A percentile compares a stretch with the other conserved stretches of the same genome.
These are phyloP conservation scores for Lanmaoa pseudosensibilis DNA, from an alignment of 768 basidiomycete species.

Conservation along the genomic window DNA sequence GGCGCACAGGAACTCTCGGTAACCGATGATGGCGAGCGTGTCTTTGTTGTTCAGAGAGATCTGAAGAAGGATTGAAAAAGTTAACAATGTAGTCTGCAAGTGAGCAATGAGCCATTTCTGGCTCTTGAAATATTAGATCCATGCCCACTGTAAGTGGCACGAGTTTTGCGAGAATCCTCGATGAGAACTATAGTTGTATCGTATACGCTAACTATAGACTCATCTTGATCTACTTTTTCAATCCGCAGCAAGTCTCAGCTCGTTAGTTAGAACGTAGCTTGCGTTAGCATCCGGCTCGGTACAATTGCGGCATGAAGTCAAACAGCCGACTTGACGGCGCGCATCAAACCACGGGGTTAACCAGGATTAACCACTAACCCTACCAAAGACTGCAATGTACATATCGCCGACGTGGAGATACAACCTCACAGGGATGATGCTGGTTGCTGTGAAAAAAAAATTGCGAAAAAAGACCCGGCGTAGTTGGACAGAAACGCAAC, in stretches of 20 bases:
- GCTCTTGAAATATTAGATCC: background rate
- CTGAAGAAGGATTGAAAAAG: conserved; percentile 76
- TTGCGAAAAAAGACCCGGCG: background rate
- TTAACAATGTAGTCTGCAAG: background rate
- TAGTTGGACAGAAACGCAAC: conserved; percentile 6
- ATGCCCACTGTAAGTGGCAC: background rate
- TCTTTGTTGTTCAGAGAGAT: conserved; percentile 74
- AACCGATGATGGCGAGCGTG: conserved; percentile 64
- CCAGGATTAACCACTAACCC: background rate
- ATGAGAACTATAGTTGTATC: background rate
- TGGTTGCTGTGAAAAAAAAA: background rate
- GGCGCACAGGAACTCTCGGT: conserved; percentile 65
- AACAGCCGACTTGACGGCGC: no score
- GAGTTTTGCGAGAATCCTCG: background rate
- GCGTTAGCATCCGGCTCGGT: no score
- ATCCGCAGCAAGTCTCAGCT: background rate
- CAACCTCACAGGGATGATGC: no score
- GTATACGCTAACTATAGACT: background rate
- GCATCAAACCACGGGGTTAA: background rate
- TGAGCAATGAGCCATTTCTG: background rate
- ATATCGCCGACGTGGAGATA: background rate
- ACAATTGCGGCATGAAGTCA: no score
- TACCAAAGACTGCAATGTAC: background rate
- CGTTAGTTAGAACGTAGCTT: no score
- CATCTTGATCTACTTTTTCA: background rate